Evolutionary conservation across 306 rosid genomes (phyloP).

Genomic region (Quercus ilex): DNA sequence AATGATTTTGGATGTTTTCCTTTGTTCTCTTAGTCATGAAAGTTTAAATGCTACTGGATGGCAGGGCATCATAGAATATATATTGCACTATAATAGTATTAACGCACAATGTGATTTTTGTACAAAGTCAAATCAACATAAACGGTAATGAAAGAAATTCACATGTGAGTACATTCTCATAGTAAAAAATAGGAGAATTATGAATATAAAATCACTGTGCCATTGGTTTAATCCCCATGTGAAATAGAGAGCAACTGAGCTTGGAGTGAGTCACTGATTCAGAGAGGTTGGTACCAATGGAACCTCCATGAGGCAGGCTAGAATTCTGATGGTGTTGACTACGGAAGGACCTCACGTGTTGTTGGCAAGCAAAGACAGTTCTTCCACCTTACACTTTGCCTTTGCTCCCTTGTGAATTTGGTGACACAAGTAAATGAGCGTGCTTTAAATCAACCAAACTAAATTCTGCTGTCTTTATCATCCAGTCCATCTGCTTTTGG

Average conservation of each 20-base stretch:
- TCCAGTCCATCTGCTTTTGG: too few species aligned
- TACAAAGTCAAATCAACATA: neutral
- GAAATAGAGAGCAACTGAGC: slow-evolving; percentile 24
- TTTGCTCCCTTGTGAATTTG: slow-evolving; percentile 15
- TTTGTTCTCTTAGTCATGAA: neutral
- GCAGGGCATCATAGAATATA: too few species aligned
- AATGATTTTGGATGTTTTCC: neutral
- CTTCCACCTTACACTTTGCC: slow-evolving; percentile 28
- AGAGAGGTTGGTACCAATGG: slow-evolving; percentile 57
- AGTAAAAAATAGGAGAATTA: too few species aligned
- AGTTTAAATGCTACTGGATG: neutral
- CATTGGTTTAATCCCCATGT: too few species aligned
- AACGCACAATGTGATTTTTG: neutral
- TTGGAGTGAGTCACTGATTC: slow-evolving; percentile 27
- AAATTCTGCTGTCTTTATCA: too few species aligned
- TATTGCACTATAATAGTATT: neutral
- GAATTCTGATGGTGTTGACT: slow-evolving; percentile 56
- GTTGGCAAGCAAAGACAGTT: slow-evolving; percentile 87
- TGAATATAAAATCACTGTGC: too few species aligned
- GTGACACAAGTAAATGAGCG: slow-evolving; percentile 34
- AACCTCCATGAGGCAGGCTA: slow-evolving; percentile 34
- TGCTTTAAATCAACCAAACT: neutral
- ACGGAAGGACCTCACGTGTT: slow-evolving; percentile 78
- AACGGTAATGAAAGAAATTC: slow-evolving; percentile 16
- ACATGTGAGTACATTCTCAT: too few species aligned